Evolutionary conservation across 352 stramenopile genomes (phyloP), one percentile per base, ranked within the genome.

Genomic region (Achlya hypogyna): DNA sequence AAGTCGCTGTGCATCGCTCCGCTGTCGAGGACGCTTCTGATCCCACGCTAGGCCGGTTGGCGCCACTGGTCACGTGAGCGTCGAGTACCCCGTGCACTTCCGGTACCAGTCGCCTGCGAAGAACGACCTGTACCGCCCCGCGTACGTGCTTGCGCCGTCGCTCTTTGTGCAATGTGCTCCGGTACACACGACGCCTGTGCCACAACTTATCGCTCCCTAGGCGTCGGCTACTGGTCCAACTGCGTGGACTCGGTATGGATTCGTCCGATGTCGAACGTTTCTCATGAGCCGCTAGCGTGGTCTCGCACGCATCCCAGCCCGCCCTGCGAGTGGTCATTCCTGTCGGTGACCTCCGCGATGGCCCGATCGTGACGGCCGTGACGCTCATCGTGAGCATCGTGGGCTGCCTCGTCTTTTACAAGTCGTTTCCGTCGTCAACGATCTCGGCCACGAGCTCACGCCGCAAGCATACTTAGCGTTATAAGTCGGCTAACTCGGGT

Each of bases 81-180:
- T 69, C 22, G 58, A 71, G 4, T 73, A 74, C 40, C 73, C 73
- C 2, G 71, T 78, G 10, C 73, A 78, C 23, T 69, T 78, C 27
- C 67, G 73, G 0, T 78, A 78, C 54, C 73, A 78, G 31, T 78
- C 71, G 18, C 73, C 73, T 6, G 73, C 73, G 9, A 70, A 75
- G 1, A 31, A 49, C 28, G 49, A 29, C 9, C 63, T 72, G 25
- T 76, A 74, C 35, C 53, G 71, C 9, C 20, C 70, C 3, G 71
- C 69, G 1, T 59, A 34, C 27, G 22, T 78, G 31, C 29, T 71
- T 9, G 59, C 68, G 5, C 73, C 73, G 69, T 18, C 49, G 69
- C 10, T 72, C 64, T 53, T 40, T 69, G 12, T 62, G 42, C n/a
- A 73, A 58, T 63, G 70, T 28, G 10, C 25, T 9, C 29, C 52